Conservation (phyloP, 2,329 filamentous ascomycete genomes). For the Alternaria arborescens region DNA sequence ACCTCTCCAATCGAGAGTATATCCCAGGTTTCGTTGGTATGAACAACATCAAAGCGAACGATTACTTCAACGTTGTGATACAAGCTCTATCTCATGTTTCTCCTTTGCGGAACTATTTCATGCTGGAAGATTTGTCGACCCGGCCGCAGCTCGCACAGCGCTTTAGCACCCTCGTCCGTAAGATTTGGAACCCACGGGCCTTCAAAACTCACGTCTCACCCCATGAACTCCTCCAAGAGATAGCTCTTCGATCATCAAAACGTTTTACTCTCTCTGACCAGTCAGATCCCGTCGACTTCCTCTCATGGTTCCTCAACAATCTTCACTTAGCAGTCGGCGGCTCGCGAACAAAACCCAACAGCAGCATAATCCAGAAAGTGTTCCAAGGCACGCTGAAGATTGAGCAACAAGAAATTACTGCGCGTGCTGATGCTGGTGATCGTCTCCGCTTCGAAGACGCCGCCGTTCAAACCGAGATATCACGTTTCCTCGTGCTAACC, state of each 20-base stretch:
- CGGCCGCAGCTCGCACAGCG: constrained; percentile 85
- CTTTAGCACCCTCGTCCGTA: constrained; percentile 88
- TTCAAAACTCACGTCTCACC: constrained; percentile 98
- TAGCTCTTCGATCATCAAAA: constrained; percentile 88
- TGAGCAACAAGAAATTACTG: constrained; percentile 92
- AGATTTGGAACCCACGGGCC: constrained; percentile 96
- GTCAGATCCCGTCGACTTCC: constrained; percentile 94
- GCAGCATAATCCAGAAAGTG: constrained; percentile 86
- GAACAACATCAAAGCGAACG: constrained; percentile 99
- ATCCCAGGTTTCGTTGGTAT: constrained; percentile 95
- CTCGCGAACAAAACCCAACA: constrained; percentile 83
- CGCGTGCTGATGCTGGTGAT: constrained; percentile 85
- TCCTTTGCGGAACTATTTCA: constrained; percentile 88
- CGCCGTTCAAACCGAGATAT: constrained; percentile 78
- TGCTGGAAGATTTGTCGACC: constrained; percentile 81
- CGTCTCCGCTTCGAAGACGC: constrained; percentile 93
- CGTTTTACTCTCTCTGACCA: constrained; percentile 90
- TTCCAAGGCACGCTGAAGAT: constrained; percentile 94
- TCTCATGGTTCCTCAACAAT: constrained; percentile 97
- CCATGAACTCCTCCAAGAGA: constrained; percentile 95
- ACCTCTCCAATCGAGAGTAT: constrained; percentile 84
- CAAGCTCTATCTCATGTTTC: constrained; percentile 90
- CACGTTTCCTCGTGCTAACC: constrained; percentile 89
- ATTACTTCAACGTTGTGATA: constrained; percentile 95
- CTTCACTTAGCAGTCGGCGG: constrained; percentile 91